These are phyloP conservation scores for Acer campestre DNA, from an alignment of 345 rosid species.

Conservation along the genomic window DNA sequence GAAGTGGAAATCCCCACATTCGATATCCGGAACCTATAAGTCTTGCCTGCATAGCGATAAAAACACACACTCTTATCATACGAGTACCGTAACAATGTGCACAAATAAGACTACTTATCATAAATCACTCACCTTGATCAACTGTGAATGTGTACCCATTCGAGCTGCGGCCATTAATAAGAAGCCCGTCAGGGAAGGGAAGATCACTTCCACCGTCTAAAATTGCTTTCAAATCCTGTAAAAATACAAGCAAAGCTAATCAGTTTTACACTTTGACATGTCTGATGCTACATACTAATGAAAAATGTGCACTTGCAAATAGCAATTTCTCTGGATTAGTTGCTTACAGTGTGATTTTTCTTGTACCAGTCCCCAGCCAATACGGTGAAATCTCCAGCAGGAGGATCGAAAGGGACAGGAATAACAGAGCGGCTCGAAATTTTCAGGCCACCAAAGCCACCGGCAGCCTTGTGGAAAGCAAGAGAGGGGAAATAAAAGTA, in stretches of 20 bases:
- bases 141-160: conserved; percentile 54
- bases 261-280: not conserved
- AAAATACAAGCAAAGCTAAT: conserved; percentile 13
- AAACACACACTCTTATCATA: not conserved
- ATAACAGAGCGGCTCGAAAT: conserved; percentile 71
- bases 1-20: conserved; percentile 71
- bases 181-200: conserved; percentile 66
- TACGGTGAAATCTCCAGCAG: conserved; percentile 71
- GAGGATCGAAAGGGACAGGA: conserved; percentile 74
- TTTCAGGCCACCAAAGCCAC: conserved; percentile 74
- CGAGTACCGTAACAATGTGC: not conserved
- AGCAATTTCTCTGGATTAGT: not conserved
- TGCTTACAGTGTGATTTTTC: conserved; percentile 60
- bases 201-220: conserved; percentile 56
- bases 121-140: conserved; percentile 52
- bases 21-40: conserved; percentile 74
- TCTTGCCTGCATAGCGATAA: conserved; percentile 49
- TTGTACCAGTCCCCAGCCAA: conserved; percentile 81
- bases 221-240: conserved; percentile 59
- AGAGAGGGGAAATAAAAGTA: conserved; percentile 85
- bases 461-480: conserved; percentile 82
- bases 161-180: conserved; percentile 64
- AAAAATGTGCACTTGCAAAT: not conserved
- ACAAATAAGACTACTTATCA: not conserved
- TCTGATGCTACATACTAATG: not conserved